Percentiles rank a stretch among this genome's conserved stretches.
These are phyloP conservation scores for Naganishia antarctica DNA, from an alignment of 768 basidiomycete genomes.

Conservation along the genomic window DNA sequence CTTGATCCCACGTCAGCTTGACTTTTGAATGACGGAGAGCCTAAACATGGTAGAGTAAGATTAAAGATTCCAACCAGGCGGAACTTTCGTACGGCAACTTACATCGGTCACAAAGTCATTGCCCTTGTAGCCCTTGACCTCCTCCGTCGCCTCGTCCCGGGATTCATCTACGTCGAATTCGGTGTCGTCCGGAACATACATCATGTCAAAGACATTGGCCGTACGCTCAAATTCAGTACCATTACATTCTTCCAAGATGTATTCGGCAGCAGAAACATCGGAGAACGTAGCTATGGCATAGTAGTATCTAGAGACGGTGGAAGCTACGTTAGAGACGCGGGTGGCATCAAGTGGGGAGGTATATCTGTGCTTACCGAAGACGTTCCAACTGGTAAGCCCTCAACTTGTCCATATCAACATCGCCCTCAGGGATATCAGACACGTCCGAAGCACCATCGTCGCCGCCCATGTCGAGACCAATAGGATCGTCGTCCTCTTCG, in stretches of 20 bases:
- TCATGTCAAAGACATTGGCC: conserved; percentile 90
- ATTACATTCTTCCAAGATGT: conserved; percentile 79
- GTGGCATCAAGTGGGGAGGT: background rate
- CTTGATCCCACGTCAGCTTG: conserved; percentile 96
- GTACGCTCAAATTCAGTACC: conserved; percentile 94
- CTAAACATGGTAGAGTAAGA: conserved; percentile 50
- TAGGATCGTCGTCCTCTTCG: conserved; percentile 30
- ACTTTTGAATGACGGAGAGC: conserved; percentile 97
- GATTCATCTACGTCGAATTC: conserved; percentile 65
- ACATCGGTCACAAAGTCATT: conserved; percentile 92
- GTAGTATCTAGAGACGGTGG: conserved; percentile 64
- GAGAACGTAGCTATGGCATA: conserved; percentile 92
- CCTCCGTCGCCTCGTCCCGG: conserved; percentile 76
- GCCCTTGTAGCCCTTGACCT: conserved; percentile 61
- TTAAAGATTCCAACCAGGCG: too few species aligned
- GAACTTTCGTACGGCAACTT: too few species aligned
- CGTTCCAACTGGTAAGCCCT: conserved; percentile 89
- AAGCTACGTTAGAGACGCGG: background rate
- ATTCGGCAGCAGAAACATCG: conserved; percentile 65
- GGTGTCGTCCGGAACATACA: conserved; percentile 88
- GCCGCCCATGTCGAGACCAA: conserved; percentile 34
- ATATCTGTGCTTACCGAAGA: conserved; percentile 59
- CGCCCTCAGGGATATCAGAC: conserved; percentile 51
- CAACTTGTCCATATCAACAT: conserved; percentile 82
- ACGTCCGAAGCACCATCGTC: conserved; percentile 48